Conservation (phyloP, 352 stramenopile species). For the Phytophthora pseudosyringae region DNA sequence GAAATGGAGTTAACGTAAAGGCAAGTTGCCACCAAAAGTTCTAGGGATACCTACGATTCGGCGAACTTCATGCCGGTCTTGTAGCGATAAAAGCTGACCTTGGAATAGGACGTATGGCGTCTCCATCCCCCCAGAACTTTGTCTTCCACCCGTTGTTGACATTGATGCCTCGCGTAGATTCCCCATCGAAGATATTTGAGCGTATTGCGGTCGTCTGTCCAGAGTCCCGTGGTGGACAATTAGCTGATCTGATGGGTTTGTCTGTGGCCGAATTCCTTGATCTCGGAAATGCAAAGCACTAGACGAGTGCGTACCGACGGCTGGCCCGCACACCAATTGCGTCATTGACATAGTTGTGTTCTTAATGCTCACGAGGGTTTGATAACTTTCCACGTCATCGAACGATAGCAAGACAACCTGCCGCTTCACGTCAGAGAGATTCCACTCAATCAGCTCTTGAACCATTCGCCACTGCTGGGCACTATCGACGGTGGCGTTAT, state of each 20-base stretch:
- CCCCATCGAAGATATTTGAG: slow-evolving; percentile 14
- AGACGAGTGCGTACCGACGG: slow-evolving; percentile 6
- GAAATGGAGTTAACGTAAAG: background rate
- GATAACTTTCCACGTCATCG: slow-evolving; percentile 14
- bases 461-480: slow-evolving; percentile 23
- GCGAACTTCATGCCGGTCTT: slow-evolving; percentile 10
- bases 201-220: slow-evolving; percentile 15
- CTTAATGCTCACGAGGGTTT: slow-evolving; percentile 38
- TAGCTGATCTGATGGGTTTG: slow-evolving; percentile 7
- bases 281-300: background rate
- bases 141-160: background rate
- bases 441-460: slow-evolving; percentile 41
- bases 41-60: slow-evolving; percentile 18
- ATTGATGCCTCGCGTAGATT: background rate
- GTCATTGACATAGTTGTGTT: slow-evolving; percentile 43
- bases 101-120: slow-evolving; percentile 13
- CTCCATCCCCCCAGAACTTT: slow-evolving; percentile 1
- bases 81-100: slow-evolving; percentile 3
- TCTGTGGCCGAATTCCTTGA: slow-evolving; percentile 5
- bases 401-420: slow-evolving; percentile 37
- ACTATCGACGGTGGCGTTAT: background rate
- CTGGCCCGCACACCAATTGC: slow-evolving; percentile 52
- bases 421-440: slow-evolving; percentile 27
- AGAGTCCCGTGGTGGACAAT: slow-evolving; percentile 9
- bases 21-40: background rate